Percentiles rank a stretch among this genome's conserved stretches.
These are phyloP conservation scores for Cercophora sp. DNA, from an alignment of 495 filamentous ascomycete genomes.

Conservation along the genomic window DNA sequence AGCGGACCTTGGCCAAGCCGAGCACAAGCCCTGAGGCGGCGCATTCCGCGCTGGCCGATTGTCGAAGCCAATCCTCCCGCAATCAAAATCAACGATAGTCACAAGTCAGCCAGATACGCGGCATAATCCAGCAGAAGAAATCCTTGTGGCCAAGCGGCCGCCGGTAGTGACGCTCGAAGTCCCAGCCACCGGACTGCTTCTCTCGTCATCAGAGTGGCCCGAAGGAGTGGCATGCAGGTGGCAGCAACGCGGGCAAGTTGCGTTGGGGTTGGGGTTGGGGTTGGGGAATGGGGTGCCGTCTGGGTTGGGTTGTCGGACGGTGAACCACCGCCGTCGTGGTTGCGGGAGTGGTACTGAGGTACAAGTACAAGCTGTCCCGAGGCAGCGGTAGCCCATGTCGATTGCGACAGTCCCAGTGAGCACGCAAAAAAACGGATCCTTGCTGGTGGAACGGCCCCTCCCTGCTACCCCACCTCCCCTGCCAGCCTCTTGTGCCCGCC, in stretches of 20 bases:
- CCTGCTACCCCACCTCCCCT: too few relatives aligned
- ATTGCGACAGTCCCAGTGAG: conserved; percentile 23
- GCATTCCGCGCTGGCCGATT: too few relatives aligned
- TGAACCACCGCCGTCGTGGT: neutral
- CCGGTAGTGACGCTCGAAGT: too few relatives aligned
- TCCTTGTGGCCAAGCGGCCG: neutral
- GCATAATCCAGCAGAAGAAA: neutral
- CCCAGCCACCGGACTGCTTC: too few relatives aligned
- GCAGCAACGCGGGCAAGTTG: too few relatives aligned
- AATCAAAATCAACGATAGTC: neutral
- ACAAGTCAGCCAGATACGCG: too few relatives aligned
- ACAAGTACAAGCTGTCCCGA: conserved; percentile 22
- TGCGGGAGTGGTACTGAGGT: too few relatives aligned
- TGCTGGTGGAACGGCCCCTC: conserved; percentile 16
- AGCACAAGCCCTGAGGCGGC: too few relatives aligned
- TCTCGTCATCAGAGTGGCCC: neutral
- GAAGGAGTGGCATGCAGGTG: neutral
- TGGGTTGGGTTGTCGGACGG: neutral
- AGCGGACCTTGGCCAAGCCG: neutral
- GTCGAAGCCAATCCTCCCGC: neutral
- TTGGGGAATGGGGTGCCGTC: too few relatives aligned
- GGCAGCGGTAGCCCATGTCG: conserved; percentile 29
- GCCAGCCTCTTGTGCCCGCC: too few relatives aligned
- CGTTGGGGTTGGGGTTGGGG: too few relatives aligned
- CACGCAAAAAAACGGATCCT: conserved; percentile 25